A percentile compares a stretch with the other conserved stretches of the same genome.
Evolutionary conservation across 306 rosid genomes (phyloP).

Genomic region (Cicer bijugum): DNA sequence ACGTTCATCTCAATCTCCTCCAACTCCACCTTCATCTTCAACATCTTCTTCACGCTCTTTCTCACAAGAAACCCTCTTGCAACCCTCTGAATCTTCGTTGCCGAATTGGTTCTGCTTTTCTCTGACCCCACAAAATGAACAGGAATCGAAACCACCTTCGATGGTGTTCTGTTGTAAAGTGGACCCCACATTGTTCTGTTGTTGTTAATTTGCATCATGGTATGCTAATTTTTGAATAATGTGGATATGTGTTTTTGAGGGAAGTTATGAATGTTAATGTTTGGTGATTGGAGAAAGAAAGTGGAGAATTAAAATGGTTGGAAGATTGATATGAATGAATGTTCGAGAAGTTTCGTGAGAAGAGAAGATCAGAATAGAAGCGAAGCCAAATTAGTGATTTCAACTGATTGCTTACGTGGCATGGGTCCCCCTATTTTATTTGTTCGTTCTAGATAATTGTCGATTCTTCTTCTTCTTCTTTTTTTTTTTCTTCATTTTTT

Average conservation of each 20-base stretch:
- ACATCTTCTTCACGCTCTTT: conserved; percentile 61
- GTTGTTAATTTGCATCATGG: conserved; percentile 44
- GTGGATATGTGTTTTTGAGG: not conserved
- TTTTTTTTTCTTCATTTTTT: too few species aligned
- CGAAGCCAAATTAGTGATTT: too few species aligned
- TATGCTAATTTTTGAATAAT: not conserved
- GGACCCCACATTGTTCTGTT: conserved; percentile 26
- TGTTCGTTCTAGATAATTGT: too few species aligned
- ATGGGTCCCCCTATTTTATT: too few species aligned
- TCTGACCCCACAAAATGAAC: conserved; percentile 58
- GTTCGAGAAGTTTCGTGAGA: conserved; percentile 55
- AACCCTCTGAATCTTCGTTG: conserved; percentile 63
- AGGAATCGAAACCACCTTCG: conserved; percentile 64
- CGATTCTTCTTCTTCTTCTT: too few species aligned
- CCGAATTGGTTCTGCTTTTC: conserved; percentile 43
- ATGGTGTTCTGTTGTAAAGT: conserved; percentile 41
- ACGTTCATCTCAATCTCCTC: conserved; percentile 50
- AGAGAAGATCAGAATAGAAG: too few species aligned
- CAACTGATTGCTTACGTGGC: too few species aligned
- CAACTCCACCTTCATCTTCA: conserved; percentile 52
- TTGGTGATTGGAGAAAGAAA: too few species aligned
- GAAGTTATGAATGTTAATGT: not conserved
- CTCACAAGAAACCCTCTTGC: conserved; percentile 68
- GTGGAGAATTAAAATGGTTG: conserved; percentile 4
- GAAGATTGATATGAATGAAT: conserved; percentile 15